A percentile compares a stretch with the other conserved stretches of the same genome.
phyloP scores from a whole-genome alignment of 2,329 filamentous ascomycete species.

The Aureobasidium zeae region DNA sequence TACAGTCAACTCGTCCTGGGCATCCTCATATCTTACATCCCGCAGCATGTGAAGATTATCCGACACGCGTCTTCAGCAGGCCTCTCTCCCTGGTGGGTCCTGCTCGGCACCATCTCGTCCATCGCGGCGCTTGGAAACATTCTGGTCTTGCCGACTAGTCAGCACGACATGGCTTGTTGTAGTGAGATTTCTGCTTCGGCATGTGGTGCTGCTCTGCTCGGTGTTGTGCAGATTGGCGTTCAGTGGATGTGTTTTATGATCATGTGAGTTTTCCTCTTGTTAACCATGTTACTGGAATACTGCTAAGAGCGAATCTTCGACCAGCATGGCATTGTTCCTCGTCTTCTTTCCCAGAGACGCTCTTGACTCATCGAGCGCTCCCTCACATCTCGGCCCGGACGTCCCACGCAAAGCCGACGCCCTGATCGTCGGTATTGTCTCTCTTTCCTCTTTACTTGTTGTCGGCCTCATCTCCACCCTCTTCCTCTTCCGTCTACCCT shows the following conservation, averaged over 20 bases:
- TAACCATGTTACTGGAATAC: background rate
- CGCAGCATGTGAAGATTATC: constrained; percentile 90
- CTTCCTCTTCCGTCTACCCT: constrained; percentile 55
- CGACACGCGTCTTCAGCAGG: constrained; percentile 77
- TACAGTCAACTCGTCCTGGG: constrained; percentile 67
- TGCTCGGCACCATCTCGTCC: constrained; percentile 86
- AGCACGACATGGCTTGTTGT: constrained; percentile 78
- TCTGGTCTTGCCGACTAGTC: constrained; percentile 72
- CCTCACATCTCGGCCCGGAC: constrained; percentile 39
- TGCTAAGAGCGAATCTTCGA: background rate
- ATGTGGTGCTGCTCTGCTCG: constrained; percentile 75
- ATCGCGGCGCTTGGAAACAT: constrained; percentile 84
- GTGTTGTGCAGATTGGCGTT: constrained; percentile 80
- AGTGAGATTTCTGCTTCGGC: constrained; percentile 69
- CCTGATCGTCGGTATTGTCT: constrained; percentile 61
- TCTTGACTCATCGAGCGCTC: constrained; percentile 21
- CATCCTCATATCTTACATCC: constrained; percentile 85
- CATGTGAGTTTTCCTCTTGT: constrained; percentile 55
- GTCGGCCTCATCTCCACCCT: constrained; percentile 56
- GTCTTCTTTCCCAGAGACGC: constrained; percentile 72
- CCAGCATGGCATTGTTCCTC: constrained; percentile 85
- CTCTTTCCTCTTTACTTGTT: constrained; percentile 65
- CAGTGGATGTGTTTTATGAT: constrained; percentile 89
- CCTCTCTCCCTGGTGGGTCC: constrained; percentile 88
- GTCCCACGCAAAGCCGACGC: constrained; percentile 62